phyloP scores from a whole-genome alignment of 371 early-diverging fungal genomes.

The Syncephalastrum racemosum region DNA sequence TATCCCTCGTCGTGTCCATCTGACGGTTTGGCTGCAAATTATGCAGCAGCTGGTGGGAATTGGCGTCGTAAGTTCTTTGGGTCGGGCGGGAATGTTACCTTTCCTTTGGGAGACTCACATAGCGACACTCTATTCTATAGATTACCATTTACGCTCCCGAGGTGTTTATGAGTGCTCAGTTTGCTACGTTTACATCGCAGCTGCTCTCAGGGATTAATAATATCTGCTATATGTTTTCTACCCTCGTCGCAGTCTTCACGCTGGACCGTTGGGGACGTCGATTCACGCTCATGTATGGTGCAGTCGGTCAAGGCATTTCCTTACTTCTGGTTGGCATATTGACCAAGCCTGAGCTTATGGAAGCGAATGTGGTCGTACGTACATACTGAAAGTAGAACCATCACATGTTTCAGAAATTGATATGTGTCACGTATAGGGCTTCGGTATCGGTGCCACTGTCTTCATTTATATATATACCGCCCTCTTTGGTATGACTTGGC shows the following conservation, averaged over 20 bases:
- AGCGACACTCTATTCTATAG: neutral
- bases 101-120: too few relatives aligned
- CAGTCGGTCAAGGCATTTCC: slow-evolving; percentile 37
- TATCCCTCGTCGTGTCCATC: slow-evolving; percentile 41
- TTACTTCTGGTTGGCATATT: slow-evolving; percentile 31
- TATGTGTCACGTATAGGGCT: slow-evolving; percentile 8
- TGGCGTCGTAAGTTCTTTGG: slow-evolving; percentile 4
- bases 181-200: slow-evolving; percentile 24
- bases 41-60: slow-evolving; percentile 42
- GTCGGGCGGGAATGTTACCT: too few relatives aligned
- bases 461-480: slow-evolving; percentile 40
- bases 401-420: neutral
- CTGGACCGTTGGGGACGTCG: slow-evolving; percentile 39
- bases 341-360: slow-evolving; percentile 33
- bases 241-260: slow-evolving; percentile 39
- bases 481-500: slow-evolving; percentile 47
- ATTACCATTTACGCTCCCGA: slow-evolving; percentile 43
- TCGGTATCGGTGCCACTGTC: slow-evolving; percentile 36
- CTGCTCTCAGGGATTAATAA: slow-evolving; percentile 41
- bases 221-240: slow-evolving; percentile 35
- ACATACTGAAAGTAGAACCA: neutral
- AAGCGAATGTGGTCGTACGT: slow-evolving; percentile 16
- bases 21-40: slow-evolving; percentile 42
- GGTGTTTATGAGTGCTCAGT: slow-evolving; percentile 31
- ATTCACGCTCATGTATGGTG: slow-evolving; percentile 37